phyloP scores from a whole-genome alignment of 2,329 filamentous ascomycete genomes.

The Tothia fuscella region DNA sequence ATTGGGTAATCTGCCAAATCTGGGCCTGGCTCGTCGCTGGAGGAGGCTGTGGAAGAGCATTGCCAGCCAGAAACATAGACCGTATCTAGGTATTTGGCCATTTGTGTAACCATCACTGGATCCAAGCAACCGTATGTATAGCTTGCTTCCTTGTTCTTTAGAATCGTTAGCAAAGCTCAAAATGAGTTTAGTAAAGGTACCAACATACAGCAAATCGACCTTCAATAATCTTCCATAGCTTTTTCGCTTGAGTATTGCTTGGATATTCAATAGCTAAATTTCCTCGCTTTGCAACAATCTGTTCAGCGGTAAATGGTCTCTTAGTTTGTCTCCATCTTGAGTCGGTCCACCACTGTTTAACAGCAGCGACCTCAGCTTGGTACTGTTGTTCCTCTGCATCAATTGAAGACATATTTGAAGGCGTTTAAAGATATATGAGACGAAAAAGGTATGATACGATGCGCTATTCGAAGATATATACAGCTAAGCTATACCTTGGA shows the following conservation, averaged over 20 bases:
- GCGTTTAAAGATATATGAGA: not conserved
- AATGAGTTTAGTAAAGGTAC: not conserved
- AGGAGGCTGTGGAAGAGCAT: conserved; percentile 88
- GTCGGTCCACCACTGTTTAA: conserved; percentile 91
- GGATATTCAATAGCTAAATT: conserved; percentile 85
- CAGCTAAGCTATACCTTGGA: no score
- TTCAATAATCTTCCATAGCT: conserved; percentile 88
- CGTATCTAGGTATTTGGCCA: conserved; percentile 97
- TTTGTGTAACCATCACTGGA: conserved; percentile 96
- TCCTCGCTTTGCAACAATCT: conserved; percentile 92
- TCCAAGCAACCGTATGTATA: conserved; percentile 97
- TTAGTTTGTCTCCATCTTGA: conserved; percentile 88
- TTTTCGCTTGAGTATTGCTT: conserved; percentile 80
- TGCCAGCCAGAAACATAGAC: conserved; percentile 99
- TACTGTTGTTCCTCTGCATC: conserved; percentile 65
- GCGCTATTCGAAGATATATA: no score
- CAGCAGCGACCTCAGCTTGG: conserved; percentile 69
- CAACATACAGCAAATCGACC: conserved; percentile 62
- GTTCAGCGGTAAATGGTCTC: conserved; percentile 87
- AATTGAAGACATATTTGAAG: conserved; percentile 26
- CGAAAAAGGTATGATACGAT: no score
- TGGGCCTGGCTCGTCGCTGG: conserved; percentile 89
- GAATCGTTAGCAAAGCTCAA: not conserved
- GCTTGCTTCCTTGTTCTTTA: conserved; percentile 68
- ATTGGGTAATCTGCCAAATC: conserved; percentile 94